These are phyloP conservation scores for Trichocladium uniseriatum DNA, from an alignment of 495 filamentous ascomycete species.

Conservation along the genomic window DNA sequence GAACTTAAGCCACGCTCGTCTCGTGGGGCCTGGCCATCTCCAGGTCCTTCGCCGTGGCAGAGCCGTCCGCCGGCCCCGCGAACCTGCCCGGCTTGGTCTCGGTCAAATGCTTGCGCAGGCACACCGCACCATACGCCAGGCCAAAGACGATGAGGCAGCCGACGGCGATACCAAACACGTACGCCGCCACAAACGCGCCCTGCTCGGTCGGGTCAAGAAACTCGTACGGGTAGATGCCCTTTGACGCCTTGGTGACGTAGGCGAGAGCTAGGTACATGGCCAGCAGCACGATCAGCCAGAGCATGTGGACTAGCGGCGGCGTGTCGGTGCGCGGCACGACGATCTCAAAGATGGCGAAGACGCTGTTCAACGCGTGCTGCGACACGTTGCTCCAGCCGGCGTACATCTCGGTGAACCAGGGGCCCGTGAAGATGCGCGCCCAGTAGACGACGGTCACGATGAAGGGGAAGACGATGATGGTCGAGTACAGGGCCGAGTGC, in stretches of 20 bases:
- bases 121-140: constrained; percentile 38
- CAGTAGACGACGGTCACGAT: constrained; percentile 59
- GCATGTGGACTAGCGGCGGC: constrained; percentile 48
- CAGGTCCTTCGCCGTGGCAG: background rate
- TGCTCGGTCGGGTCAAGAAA: constrained; percentile 55
- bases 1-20: background rate
- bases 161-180: constrained; percentile 54
- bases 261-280: constrained; percentile 63
- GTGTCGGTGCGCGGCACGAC: constrained; percentile 51
- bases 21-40: constrained; percentile 1
- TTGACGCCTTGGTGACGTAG: constrained; percentile 58
- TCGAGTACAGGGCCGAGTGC: constrained; percentile 58
- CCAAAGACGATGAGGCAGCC: constrained; percentile 57
- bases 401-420: constrained; percentile 45
- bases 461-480: constrained; percentile 59
- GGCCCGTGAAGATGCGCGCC: constrained; percentile 43
- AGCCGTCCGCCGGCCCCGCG: background rate
- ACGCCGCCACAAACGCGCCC: constrained; percentile 41
- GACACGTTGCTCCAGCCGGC: constrained; percentile 63
- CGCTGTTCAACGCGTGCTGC: constrained; percentile 62
- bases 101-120: constrained; percentile 40
- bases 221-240: constrained; percentile 64
- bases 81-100: constrained; percentile 47
- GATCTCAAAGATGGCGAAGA: constrained; percentile 66
- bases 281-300: constrained; percentile 51